Evolutionary conservation across 2,329 filamentous ascomycete species (phyloP).

Genomic region (Phyllachora maydis): DNA sequence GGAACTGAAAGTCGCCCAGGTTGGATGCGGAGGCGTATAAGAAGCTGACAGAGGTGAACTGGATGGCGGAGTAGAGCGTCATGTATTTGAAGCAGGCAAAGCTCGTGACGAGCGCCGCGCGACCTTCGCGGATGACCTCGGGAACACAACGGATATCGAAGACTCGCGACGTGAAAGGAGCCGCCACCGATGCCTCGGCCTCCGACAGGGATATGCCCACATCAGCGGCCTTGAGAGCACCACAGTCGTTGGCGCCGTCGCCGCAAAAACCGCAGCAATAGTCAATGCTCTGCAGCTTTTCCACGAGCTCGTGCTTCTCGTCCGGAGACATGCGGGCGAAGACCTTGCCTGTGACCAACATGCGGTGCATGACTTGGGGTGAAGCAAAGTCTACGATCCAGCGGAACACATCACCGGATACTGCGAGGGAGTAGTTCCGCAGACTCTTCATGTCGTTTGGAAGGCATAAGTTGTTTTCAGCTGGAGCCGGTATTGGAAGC

Average conservation of each 20-base stretch:
- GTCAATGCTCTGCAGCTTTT: constrained; percentile 89
- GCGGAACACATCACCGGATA: constrained; percentile 85
- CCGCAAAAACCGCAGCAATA: constrained; percentile 94
- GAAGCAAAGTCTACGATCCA: constrained; percentile 89
- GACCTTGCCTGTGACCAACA: constrained; percentile 80
- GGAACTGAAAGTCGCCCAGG: constrained; percentile 90
- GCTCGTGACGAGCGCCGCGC: constrained; percentile 88
- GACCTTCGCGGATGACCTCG: constrained; percentile 78
- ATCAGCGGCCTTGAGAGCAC: constrained; percentile 88
- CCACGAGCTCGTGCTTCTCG: constrained; percentile 93
- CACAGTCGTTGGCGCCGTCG: constrained; percentile 94
- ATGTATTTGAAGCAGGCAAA: constrained; percentile 99
- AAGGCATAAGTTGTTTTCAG: constrained; percentile 58
- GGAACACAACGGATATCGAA: constrained; percentile 96
- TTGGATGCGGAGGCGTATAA: constrained; percentile 88
- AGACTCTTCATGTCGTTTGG: constrained; percentile 70
- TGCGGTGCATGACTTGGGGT: constrained; percentile 57
- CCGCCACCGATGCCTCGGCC: constrained; percentile 93
- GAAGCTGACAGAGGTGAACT: constrained; percentile 94
- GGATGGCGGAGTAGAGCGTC: constrained; percentile 97
- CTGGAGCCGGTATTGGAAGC: constrained; percentile 28
- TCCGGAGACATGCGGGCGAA: constrained; percentile 98
- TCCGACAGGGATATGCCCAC: constrained; percentile 95
- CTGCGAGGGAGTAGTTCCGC: constrained; percentile 70
- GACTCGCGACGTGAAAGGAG: constrained; percentile 83